A percentile compares a stretch with the other conserved stretches of the same genome.
These are phyloP conservation scores for Rugonectria rugulosa DNA, from an alignment of 2,329 filamentous ascomycete species.

Conservation along the genomic window DNA sequence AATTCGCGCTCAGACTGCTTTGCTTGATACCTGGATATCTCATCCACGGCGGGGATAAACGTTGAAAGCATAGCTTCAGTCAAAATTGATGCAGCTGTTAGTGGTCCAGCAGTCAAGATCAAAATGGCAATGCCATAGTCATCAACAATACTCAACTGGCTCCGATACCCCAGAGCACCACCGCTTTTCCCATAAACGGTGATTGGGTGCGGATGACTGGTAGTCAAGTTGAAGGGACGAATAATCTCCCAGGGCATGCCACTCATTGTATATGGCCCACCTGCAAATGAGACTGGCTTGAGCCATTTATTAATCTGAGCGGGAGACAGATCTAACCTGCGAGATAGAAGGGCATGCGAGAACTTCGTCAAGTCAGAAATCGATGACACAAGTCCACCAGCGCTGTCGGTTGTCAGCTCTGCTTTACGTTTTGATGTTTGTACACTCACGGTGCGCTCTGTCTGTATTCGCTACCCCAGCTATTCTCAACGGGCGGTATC, in stretches of 20 bases:
- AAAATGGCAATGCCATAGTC: constrained; percentile 45
- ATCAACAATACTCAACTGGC: constrained; percentile 46
- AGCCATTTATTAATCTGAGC: constrained; percentile 43
- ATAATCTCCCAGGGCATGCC: constrained; percentile 50
- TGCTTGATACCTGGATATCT: constrained; percentile 38
- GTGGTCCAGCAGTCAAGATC: constrained; percentile 42
- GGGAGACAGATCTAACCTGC: constrained; percentile 34
- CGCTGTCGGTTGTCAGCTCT: constrained; percentile 28
- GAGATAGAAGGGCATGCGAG: constrained; percentile 39
- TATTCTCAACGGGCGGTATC: constrained; percentile 42
- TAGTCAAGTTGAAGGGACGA: constrained; percentile 36
- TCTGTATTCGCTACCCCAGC: constrained; percentile 46
- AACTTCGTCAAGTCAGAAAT: constrained; percentile 43
- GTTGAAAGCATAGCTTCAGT: constrained; percentile 40
- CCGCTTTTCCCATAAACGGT: constrained; percentile 47
- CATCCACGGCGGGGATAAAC: constrained; percentile 40
- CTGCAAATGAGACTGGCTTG: constrained; percentile 44
- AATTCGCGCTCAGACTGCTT: constrained; percentile 26
- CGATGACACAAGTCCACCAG: constrained; percentile 46
- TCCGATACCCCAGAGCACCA: constrained; percentile 44
- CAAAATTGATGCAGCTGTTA: constrained; percentile 37
- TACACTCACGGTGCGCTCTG: constrained; percentile 43
- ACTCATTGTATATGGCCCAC: constrained; percentile 40
- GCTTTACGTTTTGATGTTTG: neutral
- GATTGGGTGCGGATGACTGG: constrained; percentile 40